Evolutionary conservation across 2,329 filamentous ascomycete species (phyloP), one percentile per base, ranked within the genome.

Genomic region (Ascochyta lentis): DNA sequence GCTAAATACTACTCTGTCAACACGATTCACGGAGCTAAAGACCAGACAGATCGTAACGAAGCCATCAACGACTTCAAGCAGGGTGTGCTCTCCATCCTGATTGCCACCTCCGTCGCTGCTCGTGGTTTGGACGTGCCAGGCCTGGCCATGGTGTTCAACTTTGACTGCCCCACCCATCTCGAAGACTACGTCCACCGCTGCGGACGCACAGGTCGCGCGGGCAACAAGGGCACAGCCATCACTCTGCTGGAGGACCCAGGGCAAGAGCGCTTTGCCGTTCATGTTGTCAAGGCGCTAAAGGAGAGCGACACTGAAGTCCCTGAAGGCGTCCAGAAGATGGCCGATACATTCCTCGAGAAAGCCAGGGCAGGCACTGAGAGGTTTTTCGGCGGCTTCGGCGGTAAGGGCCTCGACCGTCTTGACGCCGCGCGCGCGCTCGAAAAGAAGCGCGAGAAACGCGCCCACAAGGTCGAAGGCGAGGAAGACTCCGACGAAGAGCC

Each of bases 161-260:
- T 92, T 72, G 93, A 97, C 71, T 91, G 89, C 0, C 94, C 93
- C 0, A 96, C 96, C 68, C 93, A 98, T 77, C 78, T 96, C 59
- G 95, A 99, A 77, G 95, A 98, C 71, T 98, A 98, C 69, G 94
- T 98, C 37, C 95, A 97, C 75, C 89, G 95, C 60, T 92, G 91
- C 51, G 95, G 95, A 43, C 91, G 95, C 67, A 98, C 95, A 7
- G 95, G 95, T 10, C 89, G 95, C 72, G 95, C 95, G 41, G 95
- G 95, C 37, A 96, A 97, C 69, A 96, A 87, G 22, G 95, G 95
- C 60, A 96, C 92, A 35, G 95, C 95, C 0, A 91, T 99, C 46
- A 99, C 95, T 0, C 96, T 98, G 71, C 81, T 99, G 55, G 96
- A 93, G 0, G 96, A 92, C 0, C 89, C 91, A 38, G 91, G 96